phyloP scores from a whole-genome alignment of 1,284 basidiomycete species.

The Anthracocystis panici-leucophaei region DNA sequence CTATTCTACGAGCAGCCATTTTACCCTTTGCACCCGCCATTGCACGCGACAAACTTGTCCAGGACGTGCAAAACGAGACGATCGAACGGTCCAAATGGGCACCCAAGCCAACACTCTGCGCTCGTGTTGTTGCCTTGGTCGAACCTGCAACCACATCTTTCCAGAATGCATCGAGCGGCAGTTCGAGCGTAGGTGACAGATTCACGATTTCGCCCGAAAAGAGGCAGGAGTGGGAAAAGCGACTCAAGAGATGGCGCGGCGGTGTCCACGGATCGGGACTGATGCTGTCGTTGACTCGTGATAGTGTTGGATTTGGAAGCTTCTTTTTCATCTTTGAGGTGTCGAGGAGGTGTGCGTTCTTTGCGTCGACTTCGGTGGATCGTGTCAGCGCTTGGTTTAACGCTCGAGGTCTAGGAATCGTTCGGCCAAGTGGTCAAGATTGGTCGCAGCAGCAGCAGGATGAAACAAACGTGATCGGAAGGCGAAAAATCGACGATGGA shows the following conservation, averaged over 20 bases:
- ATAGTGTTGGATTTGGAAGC: conserved; percentile 67
- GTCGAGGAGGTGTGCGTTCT: conserved; percentile 64
- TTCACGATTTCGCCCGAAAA: conserved; percentile 49
- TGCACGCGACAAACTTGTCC: conserved; percentile 44
- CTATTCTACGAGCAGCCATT: conserved; percentile 62
- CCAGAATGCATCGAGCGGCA: conserved; percentile 8
- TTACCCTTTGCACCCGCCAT: conserved; percentile 64
- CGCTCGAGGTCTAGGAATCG: conserved; percentile 38
- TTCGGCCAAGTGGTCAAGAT: conserved; percentile 3
- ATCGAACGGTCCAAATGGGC: conserved; percentile 36
- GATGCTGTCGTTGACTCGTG: conserved; percentile 67
- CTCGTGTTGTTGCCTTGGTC: conserved; percentile 25
- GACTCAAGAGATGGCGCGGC: conserved; percentile 57
- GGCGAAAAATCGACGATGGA: conserved; percentile 17
- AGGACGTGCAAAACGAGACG: conserved; percentile 51
- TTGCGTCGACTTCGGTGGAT: conserved; percentile 64
- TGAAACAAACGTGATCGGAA: conserved; percentile 27
- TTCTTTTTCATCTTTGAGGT: conserved; percentile 71
- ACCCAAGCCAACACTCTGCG: conserved; percentile 21
- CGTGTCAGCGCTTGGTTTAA: conserved; percentile 55
- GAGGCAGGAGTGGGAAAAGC: conserved; percentile 61
- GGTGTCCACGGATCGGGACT: conserved; percentile 67
- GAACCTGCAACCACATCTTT: conserved; percentile 31
- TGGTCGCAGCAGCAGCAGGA: background rate
- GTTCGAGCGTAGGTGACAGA: conserved; percentile 14